A percentile compares a stretch with the other conserved stretches of the same genome.
Conservation (phyloP, 164 flowering plant genomes). For the Chloranthus sessilifolius region DNA sequence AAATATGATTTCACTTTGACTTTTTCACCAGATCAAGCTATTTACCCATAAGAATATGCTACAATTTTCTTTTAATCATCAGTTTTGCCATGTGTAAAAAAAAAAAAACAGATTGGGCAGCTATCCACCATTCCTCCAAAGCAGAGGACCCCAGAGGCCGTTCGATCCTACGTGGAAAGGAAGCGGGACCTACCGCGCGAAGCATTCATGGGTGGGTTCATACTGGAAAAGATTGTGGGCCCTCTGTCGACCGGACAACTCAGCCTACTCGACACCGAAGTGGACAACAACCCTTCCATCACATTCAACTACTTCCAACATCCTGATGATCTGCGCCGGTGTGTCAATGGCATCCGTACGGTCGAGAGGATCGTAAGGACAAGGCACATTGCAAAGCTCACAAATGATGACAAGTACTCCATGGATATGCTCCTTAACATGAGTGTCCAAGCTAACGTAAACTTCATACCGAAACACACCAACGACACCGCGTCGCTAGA, state of each 20-base stretch:
- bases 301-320: conserved; percentile 94
- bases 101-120: conserved; percentile 67
- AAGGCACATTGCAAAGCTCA: conserved; percentile 35
- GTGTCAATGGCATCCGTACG: conserved; percentile 67
- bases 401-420: conserved; percentile 27
- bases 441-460: conserved; percentile 70
- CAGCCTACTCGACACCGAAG: conserved; percentile 43
- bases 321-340: conserved; percentile 52
- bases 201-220: conserved; percentile 81
- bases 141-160: conserved; percentile 45
- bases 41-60: too few species aligned
- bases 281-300: conserved; percentile 66
- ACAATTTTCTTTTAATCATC: too few species aligned
- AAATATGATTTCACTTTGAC: too few species aligned
- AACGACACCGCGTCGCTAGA: conserved; percentile 58
- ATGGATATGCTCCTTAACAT: conserved; percentile 52
- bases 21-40: too few species aligned
- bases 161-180: conserved; percentile 24
- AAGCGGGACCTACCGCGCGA: conserved; percentile 53
- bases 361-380: conserved; percentile 47
- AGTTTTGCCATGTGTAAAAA: too few species aligned
- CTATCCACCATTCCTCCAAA: conserved; percentile 73
- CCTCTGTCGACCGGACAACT: conserved; percentile 72
- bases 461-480: conserved; percentile 65
- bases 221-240: conserved; percentile 59